Base-by-base conservation (phyloP, 148 eudicot genomes). In the Rheum nobile region DNA sequence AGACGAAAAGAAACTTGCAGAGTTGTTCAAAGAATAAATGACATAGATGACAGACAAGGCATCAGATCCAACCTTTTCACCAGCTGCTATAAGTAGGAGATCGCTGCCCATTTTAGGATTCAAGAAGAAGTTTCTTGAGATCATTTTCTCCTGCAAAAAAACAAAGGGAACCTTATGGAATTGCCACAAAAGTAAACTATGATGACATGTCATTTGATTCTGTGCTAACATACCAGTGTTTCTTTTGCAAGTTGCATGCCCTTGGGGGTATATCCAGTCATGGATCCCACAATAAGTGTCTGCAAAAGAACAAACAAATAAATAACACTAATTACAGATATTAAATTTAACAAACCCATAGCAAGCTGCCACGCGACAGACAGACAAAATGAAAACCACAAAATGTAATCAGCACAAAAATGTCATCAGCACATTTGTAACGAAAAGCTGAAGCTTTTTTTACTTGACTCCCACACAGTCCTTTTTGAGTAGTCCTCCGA, bases 161-260 rank as follows among this genome's bases (percentile, higher is more conserved):
- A 29, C 21, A 71, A 35, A 67, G 48, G 55, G 29, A 71, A 78
- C 24, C 37, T 52, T 8, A 17, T 32, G 65, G 57, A 73, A 29
- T 22, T 65, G 21, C 68, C 71, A 57, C 65, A 32, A 28, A 46
- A 74, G 29, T 10, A 74, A 67, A 67, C 3, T 31, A 29, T 22
- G 37, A 17, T 34, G 12, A 32, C 5, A 31, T 16, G 14, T 19
- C 39, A 31, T 32, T 17, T 0, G 16, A 65, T 44, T 70, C 43
- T 71, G 39, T 71, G 17, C 57, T 46, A 72, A 50, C 83, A 76
- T 89, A 94, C 97, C 89, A 94, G 83, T 22, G 88, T 81, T 12
- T 92, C 90, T 59, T 88, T 82, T 78, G 97, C 98, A 75, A 91
- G 44, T 82, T 91, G 84, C 97, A 91, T 94, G 59, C 98, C 98